These are phyloP conservation scores for Coelastrella sp. DNA, from an alignment of 139 green algal genomes.

Conservation along the genomic window DNA sequence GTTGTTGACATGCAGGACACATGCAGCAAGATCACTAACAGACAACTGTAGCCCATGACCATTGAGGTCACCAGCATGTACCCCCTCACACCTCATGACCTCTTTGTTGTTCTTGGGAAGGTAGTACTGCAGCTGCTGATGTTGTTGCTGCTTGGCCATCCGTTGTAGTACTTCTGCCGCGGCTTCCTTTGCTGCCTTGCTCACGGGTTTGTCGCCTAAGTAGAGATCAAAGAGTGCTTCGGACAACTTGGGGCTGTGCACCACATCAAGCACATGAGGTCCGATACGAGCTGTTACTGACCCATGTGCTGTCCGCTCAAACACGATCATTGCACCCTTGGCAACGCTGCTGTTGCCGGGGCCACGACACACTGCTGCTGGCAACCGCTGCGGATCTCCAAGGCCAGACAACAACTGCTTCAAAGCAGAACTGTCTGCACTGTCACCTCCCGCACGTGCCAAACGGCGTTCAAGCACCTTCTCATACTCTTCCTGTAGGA, in stretches of 20 bases:
- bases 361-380: conserved; percentile 43
- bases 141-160: not conserved
- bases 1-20: too few species aligned
- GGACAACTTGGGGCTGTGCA: conserved; percentile 57
- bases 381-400: conserved; percentile 42
- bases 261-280: conserved; percentile 39
- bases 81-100: not conserved
- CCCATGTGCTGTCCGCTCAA: conserved; percentile 45
- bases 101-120: not conserved
- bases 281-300: conserved; percentile 8
- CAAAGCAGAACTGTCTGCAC: conserved; percentile 60
- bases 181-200: conserved; percentile 58
- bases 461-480: conserved; percentile 52
- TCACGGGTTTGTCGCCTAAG: conserved; percentile 72
- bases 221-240: conserved; percentile 82
- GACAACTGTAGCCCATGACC: too few species aligned
- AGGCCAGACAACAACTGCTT: conserved; percentile 65
- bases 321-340: conserved; percentile 68
- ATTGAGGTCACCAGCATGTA: too few species aligned
- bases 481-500: conserved; percentile 74
- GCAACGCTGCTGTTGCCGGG: conserved; percentile 51
- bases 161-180: conserved; percentile 3
- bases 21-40: too few species aligned
- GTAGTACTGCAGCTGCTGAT: not conserved
- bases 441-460: not conserved